Evolutionary conservation across 768 basidiomycete genomes (phyloP).

Genomic region (Hirschioporus abietinus): DNA sequence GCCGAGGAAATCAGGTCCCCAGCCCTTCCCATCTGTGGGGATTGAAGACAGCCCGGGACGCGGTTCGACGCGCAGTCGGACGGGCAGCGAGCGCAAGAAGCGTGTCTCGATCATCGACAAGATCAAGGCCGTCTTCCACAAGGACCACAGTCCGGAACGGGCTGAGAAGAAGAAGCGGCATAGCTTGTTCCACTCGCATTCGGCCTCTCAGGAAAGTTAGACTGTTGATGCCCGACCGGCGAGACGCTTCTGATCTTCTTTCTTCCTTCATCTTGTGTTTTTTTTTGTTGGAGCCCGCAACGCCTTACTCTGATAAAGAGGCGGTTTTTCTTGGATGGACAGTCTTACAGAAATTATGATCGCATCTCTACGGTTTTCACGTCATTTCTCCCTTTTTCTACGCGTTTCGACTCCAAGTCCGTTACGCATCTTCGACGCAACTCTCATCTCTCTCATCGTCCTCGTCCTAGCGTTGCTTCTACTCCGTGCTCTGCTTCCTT

Average conservation of each 20-base stretch:
- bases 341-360: neutral
- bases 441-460: neutral
- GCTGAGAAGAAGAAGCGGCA: neutral
- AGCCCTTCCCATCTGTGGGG: conserved; percentile 15
- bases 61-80: conserved; percentile 8
- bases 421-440: neutral
- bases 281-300: neutral
- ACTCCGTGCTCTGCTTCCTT: neutral
- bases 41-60: neutral
- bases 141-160: conserved; percentile 5
- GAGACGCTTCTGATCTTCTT: neutral
- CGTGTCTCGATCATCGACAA: conserved; percentile 27
- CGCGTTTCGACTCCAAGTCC: neutral
- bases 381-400: neutral
- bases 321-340: neutral
- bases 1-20: conserved; percentile 9
- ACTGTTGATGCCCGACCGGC: neutral
- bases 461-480: neutral
- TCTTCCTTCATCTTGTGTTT: neutral
- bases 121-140: conserved; percentile 25
- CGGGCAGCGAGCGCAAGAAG: conserved; percentile 20
- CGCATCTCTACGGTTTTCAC: neutral
- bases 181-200: neutral
- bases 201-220: neutral
- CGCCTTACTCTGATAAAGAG: neutral